Evolutionary conservation across 108 stramenopile genomes (phyloP), one percentile per base, ranked within the genome.

Genomic region (Pinguiococcus pyrenoidosus): DNA sequence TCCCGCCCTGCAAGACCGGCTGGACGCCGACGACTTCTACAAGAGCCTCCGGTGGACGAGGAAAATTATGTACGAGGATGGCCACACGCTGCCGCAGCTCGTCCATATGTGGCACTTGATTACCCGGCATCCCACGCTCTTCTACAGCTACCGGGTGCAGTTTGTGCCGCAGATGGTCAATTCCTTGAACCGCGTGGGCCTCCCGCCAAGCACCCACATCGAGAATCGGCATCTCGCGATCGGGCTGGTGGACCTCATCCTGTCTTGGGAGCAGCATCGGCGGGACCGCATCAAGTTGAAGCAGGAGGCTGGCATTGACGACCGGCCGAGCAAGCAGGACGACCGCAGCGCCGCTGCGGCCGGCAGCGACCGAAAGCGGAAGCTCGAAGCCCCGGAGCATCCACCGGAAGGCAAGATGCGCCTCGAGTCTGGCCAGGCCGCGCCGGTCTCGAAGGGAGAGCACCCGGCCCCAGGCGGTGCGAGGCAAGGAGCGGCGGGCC

Each of bases 11-110:
- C 65, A 71, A 36, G 54, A 47, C 23, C 62, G 78, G 34, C 71
- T 66, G 5, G 42, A 29, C 0, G 24, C 38, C 13, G 10, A 23
- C 23, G 62, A 47, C 27, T 47, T 21, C 28, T 20, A 40, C 17
- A 40, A 40, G 39, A 70, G 66, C 1, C 71, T 87, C 23, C 82
- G 84, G 24, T 81, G 73, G 58, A 88, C 89, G 12, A 69, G 67
- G 32, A 76, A 83, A 58, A 54, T 96, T 20, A 76, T 91, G 68
- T 75, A 77, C 42, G 91, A 96, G 73, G 95, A 93, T 68, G 73
- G 74, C 6, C 85, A 82, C 48, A 78, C 82, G 1, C 48, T 81
- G 0, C 78, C 82, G 28, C 94, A 87, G 52, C 78, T 91, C 14
- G 78, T 79, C 7, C 89, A 92, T 71, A 65, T 92, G 27, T 88